These are phyloP conservation scores for Litsea cubeba DNA, from an alignment of 164 flowering plant species.

Conservation along the genomic window DNA sequence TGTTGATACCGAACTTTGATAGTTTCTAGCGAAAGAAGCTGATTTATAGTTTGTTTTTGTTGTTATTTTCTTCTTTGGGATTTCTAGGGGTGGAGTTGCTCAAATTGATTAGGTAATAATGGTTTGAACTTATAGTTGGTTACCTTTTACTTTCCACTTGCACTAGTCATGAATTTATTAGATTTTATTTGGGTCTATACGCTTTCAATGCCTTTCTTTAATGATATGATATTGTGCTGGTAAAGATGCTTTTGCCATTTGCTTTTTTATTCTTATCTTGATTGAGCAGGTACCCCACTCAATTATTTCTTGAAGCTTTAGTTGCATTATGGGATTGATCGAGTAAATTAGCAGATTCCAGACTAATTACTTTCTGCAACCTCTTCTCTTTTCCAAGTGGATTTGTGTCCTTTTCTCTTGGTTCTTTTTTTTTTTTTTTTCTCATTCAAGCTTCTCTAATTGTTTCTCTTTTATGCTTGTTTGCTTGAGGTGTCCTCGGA, in stretches of 20 bases:
- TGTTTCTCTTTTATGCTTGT: background rate
- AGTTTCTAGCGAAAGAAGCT: background rate
- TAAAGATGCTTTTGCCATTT: background rate
- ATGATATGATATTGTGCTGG: background rate
- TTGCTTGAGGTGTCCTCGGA: background rate
- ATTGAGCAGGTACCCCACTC: background rate
- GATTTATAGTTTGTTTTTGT: background rate
- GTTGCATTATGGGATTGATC: background rate
- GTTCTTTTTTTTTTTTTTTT: background rate
- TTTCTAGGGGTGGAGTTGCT: background rate
- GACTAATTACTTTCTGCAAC: background rate
- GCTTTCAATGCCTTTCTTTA: too few relatives aligned
- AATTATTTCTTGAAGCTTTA: background rate
- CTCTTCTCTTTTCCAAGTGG: background rate
- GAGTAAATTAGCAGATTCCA: background rate
- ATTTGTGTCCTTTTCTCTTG: background rate
- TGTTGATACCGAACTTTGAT: too few relatives aligned
- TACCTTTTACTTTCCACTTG: background rate
- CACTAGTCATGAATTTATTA: too few relatives aligned
- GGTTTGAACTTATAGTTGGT: background rate
- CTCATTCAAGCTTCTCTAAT: background rate
- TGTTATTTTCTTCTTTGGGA: background rate
- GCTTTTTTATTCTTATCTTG: background rate
- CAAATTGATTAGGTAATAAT: background rate
- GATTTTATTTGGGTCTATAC: too few relatives aligned